These are phyloP conservation scores for Diaporthe amygdali DNA, from an alignment of 2,329 filamentous ascomycete genomes.

Conservation along the genomic window DNA sequence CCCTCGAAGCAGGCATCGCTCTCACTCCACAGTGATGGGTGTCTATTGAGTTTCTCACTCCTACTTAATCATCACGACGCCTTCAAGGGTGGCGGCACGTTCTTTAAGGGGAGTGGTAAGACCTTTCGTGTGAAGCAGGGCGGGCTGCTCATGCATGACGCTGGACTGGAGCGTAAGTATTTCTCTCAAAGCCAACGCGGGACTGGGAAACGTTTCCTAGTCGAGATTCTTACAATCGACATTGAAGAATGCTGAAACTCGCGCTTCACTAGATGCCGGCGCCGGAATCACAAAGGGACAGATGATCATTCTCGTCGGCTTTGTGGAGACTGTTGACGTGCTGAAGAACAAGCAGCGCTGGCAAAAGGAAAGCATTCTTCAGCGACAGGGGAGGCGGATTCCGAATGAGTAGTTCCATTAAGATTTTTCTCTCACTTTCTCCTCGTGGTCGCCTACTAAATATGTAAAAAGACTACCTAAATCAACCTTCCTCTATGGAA, in stretches of 20 bases:
- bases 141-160: conserved; percentile 23
- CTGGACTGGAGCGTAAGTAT: conserved; percentile 24
- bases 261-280: conserved; percentile 11
- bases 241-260: neutral
- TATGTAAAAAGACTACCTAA: too few relatives aligned
- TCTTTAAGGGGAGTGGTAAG: conserved; percentile 18
- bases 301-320: conserved; percentile 25
- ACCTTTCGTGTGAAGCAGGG: conserved; percentile 23
- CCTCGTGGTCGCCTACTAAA: too few relatives aligned
- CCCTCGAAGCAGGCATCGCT: conserved; percentile 25
- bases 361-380: conserved; percentile 2
- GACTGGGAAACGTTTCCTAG: neutral
- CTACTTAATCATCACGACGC: conserved; percentile 21
- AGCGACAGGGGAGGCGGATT: neutral
- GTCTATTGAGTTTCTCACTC: conserved; percentile 23
- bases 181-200: too few relatives aligned
- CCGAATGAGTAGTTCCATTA: too few relatives aligned
- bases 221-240: neutral
- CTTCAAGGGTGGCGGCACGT: conserved; percentile 24
- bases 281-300: conserved; percentile 18
- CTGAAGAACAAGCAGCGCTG: conserved; percentile 21
- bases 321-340: conserved; percentile 24
- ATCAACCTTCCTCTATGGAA: too few relatives aligned
- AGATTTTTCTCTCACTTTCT: too few relatives aligned
- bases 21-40: conserved; percentile 22